Evolutionary conservation across 2,329 filamentous ascomycete genomes (phyloP), one percentile per base, ranked within the genome.

Genomic region (Colletotrichum sp.): DNA sequence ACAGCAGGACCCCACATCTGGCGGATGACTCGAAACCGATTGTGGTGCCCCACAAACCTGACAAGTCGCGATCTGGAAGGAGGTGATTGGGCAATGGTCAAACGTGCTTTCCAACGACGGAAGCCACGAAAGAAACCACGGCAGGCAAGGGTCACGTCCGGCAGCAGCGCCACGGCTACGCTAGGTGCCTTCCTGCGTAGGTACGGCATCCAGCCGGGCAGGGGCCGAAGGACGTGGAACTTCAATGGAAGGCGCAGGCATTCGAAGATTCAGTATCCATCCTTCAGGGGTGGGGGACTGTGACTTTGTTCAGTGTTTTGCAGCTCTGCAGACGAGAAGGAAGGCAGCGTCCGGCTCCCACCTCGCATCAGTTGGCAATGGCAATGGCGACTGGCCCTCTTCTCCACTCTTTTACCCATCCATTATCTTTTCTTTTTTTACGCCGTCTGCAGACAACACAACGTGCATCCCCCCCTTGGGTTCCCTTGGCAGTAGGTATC

Each of bases 1-100:
- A 64, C 32, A 15, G 48, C 21, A 18, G 5, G 26, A 57, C 60
- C 28, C 67, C 67, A 64, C 36, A 15, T 30, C 24, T 63, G 55
- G 68, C 61, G 72, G 70, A 75, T 75, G 73, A 75, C 73, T 75
- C 70, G 48, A 69, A 30, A 48, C 43, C 21, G 26, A 48, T 8
- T 18, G 26, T 34, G 4, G 18, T 12, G 69, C 26, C 59, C 73
- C 73, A 73, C 64, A 15, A 21, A 10, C 52, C 48, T 75, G 72
- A 72, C 72, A 72, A 66, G 64, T 52, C 4, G 32, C 5, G 39
- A 59, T 59, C 36, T 48, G 12, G 7, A 7, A 18, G 3, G 18
- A 12, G 39, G 16, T 64, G 12, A 75, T 60, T 75, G 72, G 67
- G 24, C 60, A 67, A 59, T 60, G 32, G 7, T 24, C 7, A 12